Base-by-base conservation (phyloP, 768 basidiomycete genomes). In the Rickenella mellea region DNA sequence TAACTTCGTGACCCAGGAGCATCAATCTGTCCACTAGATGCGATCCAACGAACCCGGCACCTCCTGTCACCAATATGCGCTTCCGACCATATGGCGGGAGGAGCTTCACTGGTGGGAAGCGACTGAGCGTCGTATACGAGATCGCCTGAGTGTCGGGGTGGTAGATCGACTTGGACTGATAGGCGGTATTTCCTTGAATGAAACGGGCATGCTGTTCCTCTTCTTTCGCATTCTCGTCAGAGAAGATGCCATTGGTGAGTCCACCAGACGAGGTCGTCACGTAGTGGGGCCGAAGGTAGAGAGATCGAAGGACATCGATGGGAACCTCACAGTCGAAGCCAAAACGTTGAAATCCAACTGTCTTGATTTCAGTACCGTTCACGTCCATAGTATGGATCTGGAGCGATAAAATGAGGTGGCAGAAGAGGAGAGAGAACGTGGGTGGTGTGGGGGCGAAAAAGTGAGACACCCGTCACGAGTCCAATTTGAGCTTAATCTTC, bases 31-130 rank as follows among this genome's bases (percentile, higher is more conserved):
- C 96, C 41, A 99, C 88, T 37, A 99, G 80, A 66, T 99, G 96
- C 25, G 91, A 94, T 12, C 96, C 96, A 45, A 99, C 94, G 61
- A 99, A 99, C n/a, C 96, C 96, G 27, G 94, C 96, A 30, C 96
- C 94, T 45, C 94, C 94, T 17, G 94, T 98, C 52, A 97, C 84
- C 29, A 99, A 77, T 52, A 98, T 68, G 45, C 94, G 84, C 65
- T 94, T 96, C 54, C 90, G 78, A 47, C 67, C 61, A 2, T 78
- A 69, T 17, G 85, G 78, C 8, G 88, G 62, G 36, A 99, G 77
- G 37, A 92, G 78, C 54, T 78, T 88, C 46, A 99, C 93, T 3
- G 94, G 90, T 8, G 92, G 88, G 62, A 92, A 99, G 32, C 87
- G 82, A 41, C 85, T 80, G 43, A 94, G 76, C 20, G 91, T 90